phyloP scores from a whole-genome alignment of 2,329 filamentous ascomycete species.

The Cladosporium cucumerinum region DNA sequence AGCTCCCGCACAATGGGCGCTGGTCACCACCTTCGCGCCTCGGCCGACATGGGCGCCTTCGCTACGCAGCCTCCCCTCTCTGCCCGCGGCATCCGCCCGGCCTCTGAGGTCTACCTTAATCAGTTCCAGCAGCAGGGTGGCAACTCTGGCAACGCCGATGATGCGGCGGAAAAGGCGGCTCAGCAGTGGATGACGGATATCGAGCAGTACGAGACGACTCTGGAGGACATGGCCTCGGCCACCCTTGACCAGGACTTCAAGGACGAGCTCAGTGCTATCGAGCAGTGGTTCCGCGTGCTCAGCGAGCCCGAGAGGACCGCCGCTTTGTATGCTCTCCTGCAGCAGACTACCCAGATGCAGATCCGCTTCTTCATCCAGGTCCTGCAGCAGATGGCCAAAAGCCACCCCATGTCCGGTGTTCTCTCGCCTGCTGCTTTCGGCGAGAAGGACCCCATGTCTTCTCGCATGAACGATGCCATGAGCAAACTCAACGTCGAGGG shows the following conservation, averaged over 20 bases:
- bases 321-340: slow-evolving; percentile 87
- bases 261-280: slow-evolving; percentile 96
- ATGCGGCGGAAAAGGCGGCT: slow-evolving; percentile 86
- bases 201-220: slow-evolving; percentile 96
- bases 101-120: slow-evolving; percentile 88
- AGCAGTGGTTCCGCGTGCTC: slow-evolving; percentile 98
- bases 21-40: slow-evolving; percentile 84
- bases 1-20: slow-evolving; percentile 55
- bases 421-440: slow-evolving; percentile 88
- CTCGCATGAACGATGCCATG: slow-evolving; percentile 93
- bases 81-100: slow-evolving; percentile 79
- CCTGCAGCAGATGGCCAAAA: slow-evolving; percentile 97
- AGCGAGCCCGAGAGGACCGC: slow-evolving; percentile 96
- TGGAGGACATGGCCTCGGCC: slow-evolving; percentile 98
- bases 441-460: slow-evolving; percentile 98
- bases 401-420: slow-evolving; percentile 93
- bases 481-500: slow-evolving; percentile 86
- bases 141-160: slow-evolving; percentile 68
- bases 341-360: slow-evolving; percentile 98
- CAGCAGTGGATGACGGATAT: slow-evolving; percentile 99
- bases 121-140: slow-evolving; percentile 67
- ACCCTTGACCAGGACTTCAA: slow-evolving; percentile 99
- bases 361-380: slow-evolving; percentile 99
- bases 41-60: slow-evolving; percentile 91
- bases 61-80: slow-evolving; percentile 59